Conservation (phyloP, 2,329 filamentous ascomycete species). For the Dothideomycetes sp. region DNA sequence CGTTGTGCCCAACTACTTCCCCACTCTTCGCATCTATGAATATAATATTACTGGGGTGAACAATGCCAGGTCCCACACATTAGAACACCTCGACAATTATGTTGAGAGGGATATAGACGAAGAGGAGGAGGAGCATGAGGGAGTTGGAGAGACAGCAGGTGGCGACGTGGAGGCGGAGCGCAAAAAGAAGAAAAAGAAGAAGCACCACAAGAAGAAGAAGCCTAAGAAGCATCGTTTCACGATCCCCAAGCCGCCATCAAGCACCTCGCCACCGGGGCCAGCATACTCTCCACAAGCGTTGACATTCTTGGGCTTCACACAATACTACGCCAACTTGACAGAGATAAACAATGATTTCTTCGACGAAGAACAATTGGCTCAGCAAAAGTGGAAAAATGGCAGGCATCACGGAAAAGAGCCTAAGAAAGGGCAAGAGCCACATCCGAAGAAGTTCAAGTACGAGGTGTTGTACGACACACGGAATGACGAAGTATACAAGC, state of each 20-base stretch:
- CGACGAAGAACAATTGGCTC: constrained; percentile 22
- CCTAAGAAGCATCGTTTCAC: constrained; percentile 46
- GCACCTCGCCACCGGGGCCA: constrained; percentile 67
- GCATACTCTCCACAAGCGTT: constrained; percentile 82
- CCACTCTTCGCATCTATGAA: constrained; percentile 78
- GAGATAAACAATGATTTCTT: constrained; percentile 66
- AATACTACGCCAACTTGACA: constrained; percentile 94
- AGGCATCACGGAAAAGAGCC: constrained; percentile 53
- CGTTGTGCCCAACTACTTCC: constrained; percentile 69
- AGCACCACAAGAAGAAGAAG: constrained; percentile 47
- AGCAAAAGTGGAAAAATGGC: constrained; percentile 51
- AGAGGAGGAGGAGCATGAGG: constrained; percentile 12
- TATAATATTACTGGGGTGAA: constrained; percentile 84
- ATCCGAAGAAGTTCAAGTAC: constrained; percentile 59
- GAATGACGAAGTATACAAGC: constrained; percentile 62
- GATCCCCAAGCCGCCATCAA: constrained; percentile 61
- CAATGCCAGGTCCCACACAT: not conserved
- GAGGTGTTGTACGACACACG: constrained; percentile 82
- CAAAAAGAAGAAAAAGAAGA: constrained; percentile 35
- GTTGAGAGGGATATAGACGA: constrained; percentile 10
- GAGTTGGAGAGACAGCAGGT: not conserved
- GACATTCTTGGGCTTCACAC: constrained; percentile 69
- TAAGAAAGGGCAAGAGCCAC: constrained; percentile 40
- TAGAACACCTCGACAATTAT: not conserved
- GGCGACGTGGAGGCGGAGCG: constrained; percentile 29